A percentile compares a stretch with the other conserved stretches of the same genome.
These are phyloP conservation scores for Arthroderma sp. DNA, from an alignment of 2,329 filamentous ascomycete species.

Conservation along the genomic window DNA sequence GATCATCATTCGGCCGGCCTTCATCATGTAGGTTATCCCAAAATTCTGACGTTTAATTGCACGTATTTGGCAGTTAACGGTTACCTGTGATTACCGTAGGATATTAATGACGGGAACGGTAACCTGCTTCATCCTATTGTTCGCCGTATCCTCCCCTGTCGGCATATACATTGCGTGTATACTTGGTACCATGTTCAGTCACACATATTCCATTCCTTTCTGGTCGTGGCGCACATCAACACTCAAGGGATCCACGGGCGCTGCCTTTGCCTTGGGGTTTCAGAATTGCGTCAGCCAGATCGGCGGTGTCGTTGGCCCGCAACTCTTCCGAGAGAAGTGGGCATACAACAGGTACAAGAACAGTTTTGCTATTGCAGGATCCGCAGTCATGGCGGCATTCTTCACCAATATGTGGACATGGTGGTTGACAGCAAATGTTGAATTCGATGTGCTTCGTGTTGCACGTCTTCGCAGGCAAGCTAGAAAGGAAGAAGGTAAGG, in stretches of 20 bases:
- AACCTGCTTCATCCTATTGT: too few species aligned
- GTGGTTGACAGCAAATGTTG: conserved; percentile 30
- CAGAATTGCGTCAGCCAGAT: conserved; percentile 33
- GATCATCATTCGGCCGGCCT: too few species aligned
- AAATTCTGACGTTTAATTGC: too few species aligned
- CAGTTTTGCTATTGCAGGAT: conserved; percentile 26
- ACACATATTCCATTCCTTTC: conserved; percentile 33
- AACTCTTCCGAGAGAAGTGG: conserved; percentile 31
- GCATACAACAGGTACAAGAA: conserved; percentile 30
- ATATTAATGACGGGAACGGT: too few species aligned
- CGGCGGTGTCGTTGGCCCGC: conserved; percentile 34
- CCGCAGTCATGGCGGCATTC: conserved; percentile 23
- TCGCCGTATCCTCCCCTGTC: too few species aligned
- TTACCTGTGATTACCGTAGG: too few species aligned
- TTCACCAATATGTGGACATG: conserved; percentile 29
- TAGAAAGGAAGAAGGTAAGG: conserved; percentile 11
- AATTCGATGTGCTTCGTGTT: conserved; percentile 26
- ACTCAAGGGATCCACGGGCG: conserved; percentile 30
- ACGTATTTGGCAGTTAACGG: too few species aligned
- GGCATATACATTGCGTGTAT: conserved; percentile 9
- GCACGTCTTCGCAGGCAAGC: conserved; percentile 18
- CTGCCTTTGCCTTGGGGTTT: conserved; percentile 33
- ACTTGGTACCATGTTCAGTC: conserved; percentile 33
- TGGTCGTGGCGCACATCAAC: conserved; percentile 35
- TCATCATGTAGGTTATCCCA: too few species aligned